Conservation (phyloP, 2,329 filamentous ascomycete genomes). For the Fusarium transvaalense region DNA sequence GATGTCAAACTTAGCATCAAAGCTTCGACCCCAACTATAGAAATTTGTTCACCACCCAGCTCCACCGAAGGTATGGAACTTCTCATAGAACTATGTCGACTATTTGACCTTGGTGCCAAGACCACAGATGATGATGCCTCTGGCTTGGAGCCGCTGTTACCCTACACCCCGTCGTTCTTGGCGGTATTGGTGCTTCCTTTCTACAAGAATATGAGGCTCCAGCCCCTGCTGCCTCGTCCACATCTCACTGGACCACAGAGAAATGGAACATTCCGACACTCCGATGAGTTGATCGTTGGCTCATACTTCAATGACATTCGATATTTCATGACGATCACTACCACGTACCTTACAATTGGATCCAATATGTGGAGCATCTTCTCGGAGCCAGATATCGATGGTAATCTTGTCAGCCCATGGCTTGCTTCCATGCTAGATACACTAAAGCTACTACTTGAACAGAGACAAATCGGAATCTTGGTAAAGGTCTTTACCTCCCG, state of each 20-base stretch:
- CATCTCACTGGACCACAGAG: neutral
- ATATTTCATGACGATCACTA: no score
- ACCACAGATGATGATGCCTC: neutral
- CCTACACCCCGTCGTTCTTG: slow-evolving; percentile 11
- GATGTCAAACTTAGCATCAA: neutral
- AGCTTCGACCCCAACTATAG: neutral
- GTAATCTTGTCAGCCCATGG: no score
- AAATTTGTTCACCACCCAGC: neutral
- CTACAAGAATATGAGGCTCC: neutral
- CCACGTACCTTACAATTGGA: no score
- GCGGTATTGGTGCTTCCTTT: slow-evolving; percentile 19
- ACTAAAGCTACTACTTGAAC: no score
- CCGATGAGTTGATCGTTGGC: no score
- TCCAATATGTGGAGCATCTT: no score
- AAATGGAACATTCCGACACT: no score
- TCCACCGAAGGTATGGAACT: slow-evolving; percentile 15
- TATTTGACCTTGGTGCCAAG: slow-evolving; percentile 1
- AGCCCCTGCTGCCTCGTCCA: slow-evolving; percentile 2
- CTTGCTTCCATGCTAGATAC: no score
- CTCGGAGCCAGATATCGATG: no score
- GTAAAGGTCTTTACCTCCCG: no score
- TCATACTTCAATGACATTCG: no score
- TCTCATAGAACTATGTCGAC: slow-evolving; percentile 13
- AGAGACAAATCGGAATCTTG: no score
- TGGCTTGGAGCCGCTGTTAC: neutral